Percentiles rank a stretch among this genome's conserved stretches.
Conservation (phyloP, 148 eudicot genomes). For the Heliosperma pusillum region DNA sequence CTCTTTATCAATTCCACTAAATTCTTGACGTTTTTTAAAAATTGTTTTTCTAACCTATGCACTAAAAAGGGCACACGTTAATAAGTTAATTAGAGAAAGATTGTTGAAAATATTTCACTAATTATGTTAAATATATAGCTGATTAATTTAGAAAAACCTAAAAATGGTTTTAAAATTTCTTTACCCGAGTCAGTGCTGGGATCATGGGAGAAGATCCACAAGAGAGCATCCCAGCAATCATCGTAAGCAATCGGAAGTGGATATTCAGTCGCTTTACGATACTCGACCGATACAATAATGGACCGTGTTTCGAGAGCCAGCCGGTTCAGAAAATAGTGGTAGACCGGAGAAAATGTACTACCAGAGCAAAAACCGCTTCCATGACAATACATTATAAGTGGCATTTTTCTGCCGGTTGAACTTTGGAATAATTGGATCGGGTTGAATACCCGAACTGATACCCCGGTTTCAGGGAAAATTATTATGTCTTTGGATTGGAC, state of each 20-base stretch:
- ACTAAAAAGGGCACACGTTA: too few relatives aligned
- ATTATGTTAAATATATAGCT: too few relatives aligned
- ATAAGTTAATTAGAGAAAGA: too few relatives aligned
- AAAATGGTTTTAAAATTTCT: too few relatives aligned
- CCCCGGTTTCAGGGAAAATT: background rate
- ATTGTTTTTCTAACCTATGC: too few relatives aligned
- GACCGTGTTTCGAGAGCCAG: background rate
- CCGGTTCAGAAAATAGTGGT: background rate
- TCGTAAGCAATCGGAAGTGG: constrained; percentile 13
- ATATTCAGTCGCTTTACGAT: background rate
- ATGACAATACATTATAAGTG: background rate
- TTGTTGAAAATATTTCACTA: too few relatives aligned
- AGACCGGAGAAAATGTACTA: background rate
- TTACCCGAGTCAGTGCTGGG: background rate
- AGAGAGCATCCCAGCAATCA: constrained; percentile 16
- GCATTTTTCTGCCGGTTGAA: background rate
- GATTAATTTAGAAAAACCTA: too few relatives aligned
- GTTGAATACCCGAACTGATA: background rate
- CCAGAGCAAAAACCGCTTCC: constrained; percentile 2
- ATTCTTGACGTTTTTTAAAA: too few relatives aligned
- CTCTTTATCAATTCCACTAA: too few relatives aligned
- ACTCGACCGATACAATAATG: background rate
- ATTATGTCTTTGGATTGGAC: constrained; percentile 13
- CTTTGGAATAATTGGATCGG: background rate
- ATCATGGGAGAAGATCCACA: constrained; percentile 14